Percentiles rank a stretch among this genome's conserved stretches.
phyloP scores from a whole-genome alignment of 352 stramenopile genomes.

The Globisporangium cylindrosporum region DNA sequence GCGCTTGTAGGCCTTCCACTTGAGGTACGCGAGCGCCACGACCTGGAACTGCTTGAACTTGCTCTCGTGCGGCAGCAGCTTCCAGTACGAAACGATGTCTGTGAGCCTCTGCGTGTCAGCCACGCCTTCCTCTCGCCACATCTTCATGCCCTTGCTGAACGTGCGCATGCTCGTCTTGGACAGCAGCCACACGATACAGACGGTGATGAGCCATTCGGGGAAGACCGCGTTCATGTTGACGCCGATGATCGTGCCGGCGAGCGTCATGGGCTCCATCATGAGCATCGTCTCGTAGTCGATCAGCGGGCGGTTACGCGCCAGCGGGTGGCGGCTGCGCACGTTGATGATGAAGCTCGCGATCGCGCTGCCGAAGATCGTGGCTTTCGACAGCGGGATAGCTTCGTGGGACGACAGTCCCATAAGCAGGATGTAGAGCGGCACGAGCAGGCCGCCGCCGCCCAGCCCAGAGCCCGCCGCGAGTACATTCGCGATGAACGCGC shows the following conservation, averaged over 20 bases:
- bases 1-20: conserved; percentile 71
- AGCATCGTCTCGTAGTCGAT: conserved; percentile 86
- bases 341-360: conserved; percentile 80
- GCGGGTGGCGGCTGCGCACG: conserved; percentile 55
- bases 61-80: conserved; percentile 54
- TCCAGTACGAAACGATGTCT: conserved; percentile 67
- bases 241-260: conserved; percentile 82
- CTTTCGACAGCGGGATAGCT: conserved; percentile 79
- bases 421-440: conserved; percentile 77
- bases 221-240: conserved; percentile 84
- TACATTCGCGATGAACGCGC: conserved; percentile 59
- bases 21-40: conserved; percentile 64
- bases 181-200: conserved; percentile 76
- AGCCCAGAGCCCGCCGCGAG: conserved; percentile 67
- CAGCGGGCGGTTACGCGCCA: conserved; percentile 53
- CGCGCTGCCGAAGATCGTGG: conserved; percentile 78
- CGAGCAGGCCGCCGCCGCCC: conserved; percentile 70
- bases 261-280: conserved; percentile 86
- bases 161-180: conserved; percentile 68
- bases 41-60: conserved; percentile 72
- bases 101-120: conserved; percentile 43
- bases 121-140: conserved; percentile 61
- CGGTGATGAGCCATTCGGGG: conserved; percentile 79
- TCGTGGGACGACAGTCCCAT: conserved; percentile 76
- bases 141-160: conserved; percentile 60